A percentile compares a stretch with the other conserved stretches of the same genome.
Conservation (phyloP, 306 rosid species). For the Pyrus communis region DNA sequence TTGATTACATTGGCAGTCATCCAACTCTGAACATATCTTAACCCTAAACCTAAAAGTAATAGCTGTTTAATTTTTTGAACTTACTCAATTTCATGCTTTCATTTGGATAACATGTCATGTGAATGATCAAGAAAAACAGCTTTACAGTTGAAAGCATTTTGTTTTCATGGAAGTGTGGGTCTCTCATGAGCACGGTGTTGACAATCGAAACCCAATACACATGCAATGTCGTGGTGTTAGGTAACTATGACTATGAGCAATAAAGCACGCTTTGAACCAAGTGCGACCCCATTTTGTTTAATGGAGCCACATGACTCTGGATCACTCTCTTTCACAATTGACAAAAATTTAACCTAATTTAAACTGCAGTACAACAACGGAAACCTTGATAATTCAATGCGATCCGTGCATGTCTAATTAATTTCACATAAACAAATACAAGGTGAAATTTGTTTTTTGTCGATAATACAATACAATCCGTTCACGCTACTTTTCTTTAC, state of each 20-base stretch:
- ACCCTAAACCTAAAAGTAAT: neutral
- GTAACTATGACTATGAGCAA: neutral
- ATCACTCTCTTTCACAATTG: neutral
- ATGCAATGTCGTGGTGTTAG: slow-evolving; percentile 21
- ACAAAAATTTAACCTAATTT: neutral
- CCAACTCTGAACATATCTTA: neutral
- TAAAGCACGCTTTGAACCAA: neutral
- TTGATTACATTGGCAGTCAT: neutral
- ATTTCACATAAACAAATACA: neutral
- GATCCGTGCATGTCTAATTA: neutral
- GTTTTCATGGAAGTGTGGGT: neutral
- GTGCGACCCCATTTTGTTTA: slow-evolving; percentile 14
- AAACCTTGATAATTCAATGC: no score
- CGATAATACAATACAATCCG: no score
- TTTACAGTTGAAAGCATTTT: neutral
- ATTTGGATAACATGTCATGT: neutral
- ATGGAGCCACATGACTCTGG: neutral
- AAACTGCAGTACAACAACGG: neutral
- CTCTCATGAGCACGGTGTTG: neutral
- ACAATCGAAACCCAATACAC: slow-evolving; percentile 7
- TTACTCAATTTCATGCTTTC: neutral
- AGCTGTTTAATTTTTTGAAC: neutral
- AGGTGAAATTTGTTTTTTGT: neutral
- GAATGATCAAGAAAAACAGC: neutral
- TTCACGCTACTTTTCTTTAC: no score